Conservation (phyloP, 805 yeast genomes). For the Saccharomycodes ludwigii region DNA sequence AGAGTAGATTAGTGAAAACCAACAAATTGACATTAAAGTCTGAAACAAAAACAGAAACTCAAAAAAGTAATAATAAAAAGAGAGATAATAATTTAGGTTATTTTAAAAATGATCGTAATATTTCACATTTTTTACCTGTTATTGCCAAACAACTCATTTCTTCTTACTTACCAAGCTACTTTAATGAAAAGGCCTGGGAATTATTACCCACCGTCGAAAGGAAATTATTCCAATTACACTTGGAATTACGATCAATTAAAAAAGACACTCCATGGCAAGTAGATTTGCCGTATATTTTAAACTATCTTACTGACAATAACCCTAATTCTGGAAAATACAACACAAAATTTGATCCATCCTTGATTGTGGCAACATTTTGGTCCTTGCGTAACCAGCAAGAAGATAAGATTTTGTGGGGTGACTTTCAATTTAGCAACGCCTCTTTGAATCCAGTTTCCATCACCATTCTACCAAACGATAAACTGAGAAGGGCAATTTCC, state of each 20-base stretch:
- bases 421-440: conserved; percentile 20
- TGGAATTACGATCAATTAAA: too few relatives aligned
- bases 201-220: too few relatives aligned
- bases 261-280: too few relatives aligned
- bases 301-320: too few relatives aligned
- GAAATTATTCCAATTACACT: too few relatives aligned
- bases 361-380: conserved; percentile 34
- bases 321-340: too few relatives aligned
- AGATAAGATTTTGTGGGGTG: conserved; percentile 34
- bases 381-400: conserved; percentile 35
- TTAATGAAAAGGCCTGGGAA: too few relatives aligned
- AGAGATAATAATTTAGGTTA: background rate
- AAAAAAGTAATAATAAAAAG: background rate
- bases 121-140: background rate
- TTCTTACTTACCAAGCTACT: background rate
- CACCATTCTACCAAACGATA: conserved; percentile 25
- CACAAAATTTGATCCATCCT: conserved; percentile 14
- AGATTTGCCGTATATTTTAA: too few relatives aligned
- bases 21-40: conserved; percentile 28
- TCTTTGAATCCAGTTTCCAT: conserved; percentile 30
- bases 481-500: conserved; percentile 13
- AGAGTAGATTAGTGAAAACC: too few relatives aligned
- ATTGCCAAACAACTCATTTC: background rate
- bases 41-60: conserved; percentile 11
- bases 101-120: background rate